Percentiles rank a stretch among this genome's conserved stretches.
Evolutionary conservation across 1,284 basidiomycete species (phyloP).

Genomic region (Hypsizygus ulmarius): DNA sequence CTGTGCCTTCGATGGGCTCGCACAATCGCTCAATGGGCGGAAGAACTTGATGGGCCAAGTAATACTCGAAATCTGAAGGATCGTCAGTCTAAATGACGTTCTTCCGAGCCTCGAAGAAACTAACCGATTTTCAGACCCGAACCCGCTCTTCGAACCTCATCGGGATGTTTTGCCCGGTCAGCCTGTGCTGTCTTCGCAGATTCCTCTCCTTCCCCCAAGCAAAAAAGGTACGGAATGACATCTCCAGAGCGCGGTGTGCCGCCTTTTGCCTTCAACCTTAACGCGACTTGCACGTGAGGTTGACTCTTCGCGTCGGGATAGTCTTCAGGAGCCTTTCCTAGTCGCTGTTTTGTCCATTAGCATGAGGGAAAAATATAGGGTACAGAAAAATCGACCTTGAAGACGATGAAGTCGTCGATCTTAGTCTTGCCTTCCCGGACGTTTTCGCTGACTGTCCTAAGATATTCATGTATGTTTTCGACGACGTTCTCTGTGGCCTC

Average conservation of each 20-base stretch:
- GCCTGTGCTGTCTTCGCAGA: conserved; percentile 79
- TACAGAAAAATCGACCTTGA: conserved; percentile 59
- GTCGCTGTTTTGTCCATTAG: conserved; percentile 50
- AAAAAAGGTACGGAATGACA: conserved; percentile 97
- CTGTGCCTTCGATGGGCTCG: conserved; percentile 95
- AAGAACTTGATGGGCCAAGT: conserved; percentile 88
- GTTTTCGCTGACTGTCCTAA: conserved; percentile 70
- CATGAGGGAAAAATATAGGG: not conserved
- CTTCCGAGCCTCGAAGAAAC: conserved; percentile 20
- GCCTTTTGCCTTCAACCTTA: conserved; percentile 87
- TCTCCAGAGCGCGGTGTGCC: conserved; percentile 82
- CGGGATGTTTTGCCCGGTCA: conserved; percentile 90
- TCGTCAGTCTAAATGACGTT: not conserved
- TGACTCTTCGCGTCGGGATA: conserved; percentile 95
- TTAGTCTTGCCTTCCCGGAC: conserved; percentile 78
- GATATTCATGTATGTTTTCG: conserved; percentile 91
- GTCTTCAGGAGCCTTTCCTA: conserved; percentile 94
- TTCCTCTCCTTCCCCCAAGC: conserved; percentile 75
- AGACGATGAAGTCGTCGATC: conserved; percentile 92
- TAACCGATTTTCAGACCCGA: conserved; percentile 72
- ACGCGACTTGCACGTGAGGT: conserved; percentile 95
- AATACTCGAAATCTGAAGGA: conserved; percentile 82
- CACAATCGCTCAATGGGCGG: conserved; percentile 95
- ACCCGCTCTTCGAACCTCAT: conserved; percentile 78
- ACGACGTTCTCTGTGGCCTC: conserved; percentile 89